Percentiles rank a stretch among this genome's conserved stretches.
These are phyloP conservation scores for Phaeomoniella chlamydospora DNA, from an alignment of 2,329 filamentous ascomycete species.

Conservation along the genomic window DNA sequence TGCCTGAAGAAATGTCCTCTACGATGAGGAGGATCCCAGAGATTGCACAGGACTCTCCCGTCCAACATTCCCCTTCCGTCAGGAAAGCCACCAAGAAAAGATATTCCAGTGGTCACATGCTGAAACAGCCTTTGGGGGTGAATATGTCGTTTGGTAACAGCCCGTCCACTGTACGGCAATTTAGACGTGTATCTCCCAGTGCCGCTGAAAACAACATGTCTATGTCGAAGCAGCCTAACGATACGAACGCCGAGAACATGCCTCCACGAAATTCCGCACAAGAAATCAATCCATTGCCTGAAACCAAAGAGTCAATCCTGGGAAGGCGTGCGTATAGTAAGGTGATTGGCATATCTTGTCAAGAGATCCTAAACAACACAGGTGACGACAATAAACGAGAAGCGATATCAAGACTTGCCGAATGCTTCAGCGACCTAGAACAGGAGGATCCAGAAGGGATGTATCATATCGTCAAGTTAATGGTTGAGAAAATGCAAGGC, in stretches of 20 bases:
- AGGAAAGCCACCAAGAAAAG: slow-evolving; percentile 24
- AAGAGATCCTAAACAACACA: slow-evolving; percentile 76
- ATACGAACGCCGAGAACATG: slow-evolving; percentile 3
- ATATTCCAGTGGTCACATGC: slow-evolving; percentile 28
- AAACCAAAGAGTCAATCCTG: slow-evolving; percentile 66
- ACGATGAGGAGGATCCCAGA: slow-evolving; percentile 35
- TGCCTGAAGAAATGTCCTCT: slow-evolving; percentile 9
- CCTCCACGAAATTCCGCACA: slow-evolving; percentile 1
- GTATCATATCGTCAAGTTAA: slow-evolving; percentile 66
- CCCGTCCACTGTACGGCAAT: slow-evolving; percentile 80
- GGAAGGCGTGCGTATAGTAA: slow-evolving; percentile 71
- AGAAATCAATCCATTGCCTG: slow-evolving; percentile 5
- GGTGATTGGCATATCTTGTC: slow-evolving; percentile 67
- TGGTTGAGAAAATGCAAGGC: slow-evolving; percentile 56
- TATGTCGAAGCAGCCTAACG: neutral
- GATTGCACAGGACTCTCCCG: slow-evolving; percentile 24
- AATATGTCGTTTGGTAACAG: slow-evolving; percentile 91
- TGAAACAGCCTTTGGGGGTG: slow-evolving; percentile 66
- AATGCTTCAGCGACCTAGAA: slow-evolving; percentile 75
- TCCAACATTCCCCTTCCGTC: slow-evolving; percentile 26
- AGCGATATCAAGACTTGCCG: slow-evolving; percentile 66
- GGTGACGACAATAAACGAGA: slow-evolving; percentile 59
- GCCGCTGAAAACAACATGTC: slow-evolving; percentile 11
- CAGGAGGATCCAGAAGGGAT: slow-evolving; percentile 80
- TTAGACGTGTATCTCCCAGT: slow-evolving; percentile 70